Conservation (phyloP, 2,329 filamentous ascomycete genomes). For the Diplodia sapinea region DNA sequence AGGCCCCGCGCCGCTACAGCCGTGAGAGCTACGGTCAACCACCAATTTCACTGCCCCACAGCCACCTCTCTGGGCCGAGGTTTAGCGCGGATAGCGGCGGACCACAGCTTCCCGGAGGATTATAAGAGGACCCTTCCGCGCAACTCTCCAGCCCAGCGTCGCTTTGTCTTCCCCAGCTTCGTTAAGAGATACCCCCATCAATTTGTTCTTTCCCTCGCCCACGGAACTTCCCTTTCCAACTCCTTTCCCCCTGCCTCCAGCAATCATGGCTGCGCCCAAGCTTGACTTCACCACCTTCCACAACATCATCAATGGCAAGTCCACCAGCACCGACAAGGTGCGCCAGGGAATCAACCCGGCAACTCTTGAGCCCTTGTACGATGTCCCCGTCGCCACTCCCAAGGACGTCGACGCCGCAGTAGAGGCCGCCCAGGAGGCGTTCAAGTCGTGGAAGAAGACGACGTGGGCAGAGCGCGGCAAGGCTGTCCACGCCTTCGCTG, state of each 20-base stretch:
- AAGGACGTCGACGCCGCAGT: slow-evolving; percentile 58
- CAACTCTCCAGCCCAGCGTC: background rate
- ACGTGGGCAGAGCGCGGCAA: slow-evolving; percentile 36
- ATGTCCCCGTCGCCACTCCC: slow-evolving; percentile 55
- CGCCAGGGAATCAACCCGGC: slow-evolving; percentile 58
- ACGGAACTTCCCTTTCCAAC: too few species aligned
- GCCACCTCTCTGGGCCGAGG: slow-evolving; percentile 14
- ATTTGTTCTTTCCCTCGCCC: background rate
- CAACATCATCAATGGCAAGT: slow-evolving; percentile 58
- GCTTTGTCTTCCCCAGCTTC: background rate
- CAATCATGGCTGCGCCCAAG: slow-evolving; percentile 21
- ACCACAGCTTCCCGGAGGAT: background rate
- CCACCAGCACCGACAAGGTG: slow-evolving; percentile 49
- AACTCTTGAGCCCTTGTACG: slow-evolving; percentile 53
- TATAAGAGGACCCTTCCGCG: background rate
- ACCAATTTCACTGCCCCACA: slow-evolving; percentile 19
- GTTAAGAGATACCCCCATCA: slow-evolving; percentile 3
- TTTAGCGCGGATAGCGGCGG: background rate
- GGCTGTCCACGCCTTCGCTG: slow-evolving; percentile 36
- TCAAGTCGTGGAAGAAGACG: slow-evolving; percentile 50
- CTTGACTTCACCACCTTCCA: slow-evolving; percentile 30
- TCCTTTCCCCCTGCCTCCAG: background rate
- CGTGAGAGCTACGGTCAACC: background rate
- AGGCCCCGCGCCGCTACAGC: slow-evolving; percentile 18
- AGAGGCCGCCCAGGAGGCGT: slow-evolving; percentile 51